Conservation (phyloP, 305 asterid species). For the Fraxinus greggii region DNA sequence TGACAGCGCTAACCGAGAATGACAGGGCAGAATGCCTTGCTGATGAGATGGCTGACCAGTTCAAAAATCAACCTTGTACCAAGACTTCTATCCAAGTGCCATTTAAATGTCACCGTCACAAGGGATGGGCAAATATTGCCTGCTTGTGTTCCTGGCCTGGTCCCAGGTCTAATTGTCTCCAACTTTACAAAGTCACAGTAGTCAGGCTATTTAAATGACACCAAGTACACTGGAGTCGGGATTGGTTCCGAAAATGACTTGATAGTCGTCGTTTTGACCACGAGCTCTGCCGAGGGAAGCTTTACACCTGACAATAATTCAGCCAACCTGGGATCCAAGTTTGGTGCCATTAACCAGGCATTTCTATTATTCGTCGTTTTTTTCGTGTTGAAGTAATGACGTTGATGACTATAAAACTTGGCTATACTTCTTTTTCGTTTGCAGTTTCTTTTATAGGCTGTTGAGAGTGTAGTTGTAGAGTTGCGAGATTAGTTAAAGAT, state of each 20-base stretch:
- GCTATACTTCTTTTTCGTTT: slow-evolving; percentile 18
- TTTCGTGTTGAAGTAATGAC: slow-evolving; percentile 34
- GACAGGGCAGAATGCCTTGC: slow-evolving; percentile 86
- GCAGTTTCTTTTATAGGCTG: slow-evolving; percentile 20
- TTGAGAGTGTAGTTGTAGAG: slow-evolving; percentile 20
- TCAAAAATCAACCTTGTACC: slow-evolving; percentile 73
- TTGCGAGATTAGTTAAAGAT: slow-evolving; percentile 10
- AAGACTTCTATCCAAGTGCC: slow-evolving; percentile 61
- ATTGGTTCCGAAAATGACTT: slow-evolving; percentile 63
- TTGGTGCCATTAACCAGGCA: slow-evolving; percentile 22
- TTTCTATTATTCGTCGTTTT: slow-evolving; percentile 30
- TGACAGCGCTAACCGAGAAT: slow-evolving; percentile 55
- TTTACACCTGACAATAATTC: slow-evolving; percentile 38
- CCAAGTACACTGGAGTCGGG: slow-evolving; percentile 67
- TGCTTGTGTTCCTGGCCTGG: slow-evolving; percentile 79
- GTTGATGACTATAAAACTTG: slow-evolving; percentile 10
- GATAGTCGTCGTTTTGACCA: slow-evolving; percentile 72
- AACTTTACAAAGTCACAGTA: slow-evolving; percentile 70
- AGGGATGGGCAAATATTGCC: slow-evolving; percentile 82
- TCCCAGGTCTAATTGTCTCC: slow-evolving; percentile 49
- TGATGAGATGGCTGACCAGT: slow-evolving; percentile 61
- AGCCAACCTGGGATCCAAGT: slow-evolving; percentile 34
- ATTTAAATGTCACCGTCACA: slow-evolving; percentile 67
- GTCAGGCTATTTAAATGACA: slow-evolving; percentile 51
- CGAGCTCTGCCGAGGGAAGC: slow-evolving; percentile 63